Base-by-base conservation (phyloP, 2,329 filamentous ascomycete genomes). In the Ophiostoma sp. region DNA sequence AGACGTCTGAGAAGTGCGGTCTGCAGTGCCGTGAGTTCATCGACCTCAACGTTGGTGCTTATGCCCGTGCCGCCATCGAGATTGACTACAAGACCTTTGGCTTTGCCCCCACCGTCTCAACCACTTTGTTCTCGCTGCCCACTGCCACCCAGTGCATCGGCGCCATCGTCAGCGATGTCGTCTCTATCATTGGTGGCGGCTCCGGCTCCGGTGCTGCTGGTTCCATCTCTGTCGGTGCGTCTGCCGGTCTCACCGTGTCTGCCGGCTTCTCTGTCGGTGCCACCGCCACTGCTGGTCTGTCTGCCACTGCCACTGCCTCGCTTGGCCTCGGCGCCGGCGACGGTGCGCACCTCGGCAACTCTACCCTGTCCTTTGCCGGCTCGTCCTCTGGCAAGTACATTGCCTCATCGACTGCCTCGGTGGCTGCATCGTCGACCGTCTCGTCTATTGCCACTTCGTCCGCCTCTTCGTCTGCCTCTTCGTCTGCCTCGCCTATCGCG, bases 101-200 rank as follows among this genome's bases (percentile, higher is more conserved):
- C 72, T 74, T 81, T 31, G 79, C 79, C 31, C 81, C 81, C 23
- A 80, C 78, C 67, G 72, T 82, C 31, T 81, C 79, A n/a, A 77
- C 80, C 36, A 79, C 77, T 31, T 75, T 83, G 31, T 76, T 80
- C 68, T 76, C 74, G 65, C 76, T 77, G 36, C 80, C 80, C 4
- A 78, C 77, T 33, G 70, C 73, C 36, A 81, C 80, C 41, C 74
- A 80, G 71, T 82, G 80, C 75, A 73, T 77, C 72, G 69, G 76
- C 39, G 71, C 67, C 13, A 67, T 35, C 33, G 39, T 67, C 41
- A 33, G 68, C 23, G 48, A 44, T 17, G 44, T 44, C n/a, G 48
- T 23, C 15, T 60, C 57, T 10, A 13, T 62, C 27, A 62, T 35
- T 62, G 57, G 66, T 23, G n/a, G 31, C 31, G 33, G 67, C 67